These are phyloP conservation scores for Ilex asprella DNA, from an alignment of 257 asterid species.

Conservation along the genomic window DNA sequence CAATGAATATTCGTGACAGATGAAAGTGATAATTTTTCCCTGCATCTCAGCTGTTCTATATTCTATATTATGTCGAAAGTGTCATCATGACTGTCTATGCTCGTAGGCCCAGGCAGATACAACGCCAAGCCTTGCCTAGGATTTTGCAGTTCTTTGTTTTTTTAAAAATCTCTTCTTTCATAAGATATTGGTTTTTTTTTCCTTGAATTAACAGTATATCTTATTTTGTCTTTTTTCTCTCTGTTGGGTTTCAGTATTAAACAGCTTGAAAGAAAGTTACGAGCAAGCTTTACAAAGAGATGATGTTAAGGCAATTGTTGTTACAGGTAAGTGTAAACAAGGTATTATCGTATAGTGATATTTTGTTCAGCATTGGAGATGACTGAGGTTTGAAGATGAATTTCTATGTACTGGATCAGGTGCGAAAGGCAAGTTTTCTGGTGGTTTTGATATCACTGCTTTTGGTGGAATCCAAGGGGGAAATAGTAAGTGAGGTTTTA, in stretches of 20 bases:
- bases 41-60: too few species aligned
- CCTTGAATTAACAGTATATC: neutral
- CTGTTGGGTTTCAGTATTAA: constrained; percentile 41
- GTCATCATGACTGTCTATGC: too few species aligned
- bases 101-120: too few species aligned
- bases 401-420: constrained; percentile 45
- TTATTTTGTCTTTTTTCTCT: neutral
- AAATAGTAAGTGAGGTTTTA: constrained; percentile 35
- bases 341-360: neutral
- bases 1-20: too few species aligned
- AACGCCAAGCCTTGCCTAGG: too few species aligned
- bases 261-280: constrained; percentile 77
- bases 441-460: constrained; percentile 87
- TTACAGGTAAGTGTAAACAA: constrained; percentile 46
- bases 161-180: neutral
- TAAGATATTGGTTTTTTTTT: neutral
- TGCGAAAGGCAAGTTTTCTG: constrained; percentile 81
- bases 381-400: constrained; percentile 11
- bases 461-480: constrained; percentile 69
- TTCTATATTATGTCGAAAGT: too few species aligned
- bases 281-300: constrained; percentile 71
- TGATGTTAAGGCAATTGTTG: constrained; percentile 84
- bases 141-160: too few species aligned
- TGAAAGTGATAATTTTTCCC: too few species aligned
- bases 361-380: constrained; percentile 10